Evolutionary conservation across 345 rosid species (phyloP), one percentile per base, ranked within the genome.

Genomic region (Salix exigua): DNA sequence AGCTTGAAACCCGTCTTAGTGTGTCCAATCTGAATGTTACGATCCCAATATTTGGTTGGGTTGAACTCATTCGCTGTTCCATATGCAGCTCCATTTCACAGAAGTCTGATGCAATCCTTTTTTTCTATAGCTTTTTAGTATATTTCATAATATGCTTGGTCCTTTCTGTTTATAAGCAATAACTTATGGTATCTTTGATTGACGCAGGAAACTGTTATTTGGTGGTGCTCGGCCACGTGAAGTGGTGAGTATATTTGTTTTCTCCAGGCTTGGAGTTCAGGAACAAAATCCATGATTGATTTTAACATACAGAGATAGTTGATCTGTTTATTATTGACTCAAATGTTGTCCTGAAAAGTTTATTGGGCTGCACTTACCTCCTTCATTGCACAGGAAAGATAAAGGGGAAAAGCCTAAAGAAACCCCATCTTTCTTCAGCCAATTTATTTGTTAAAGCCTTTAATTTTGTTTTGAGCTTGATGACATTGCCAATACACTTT

Each of bases 151-250:
- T 73, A 14, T 48, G 33, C 23, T 25, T 73, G 30, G 19, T 31
- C 6, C 31, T 53, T 66, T 7, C 4, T 53, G 61, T 81, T n/a
- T 16, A 31, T 65, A 21, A 68, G 28, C 33, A 69, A 31, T 73
- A 55, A n/a, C 80, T 73, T 50, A 73, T 70, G 53, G 19, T 66
- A 18, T 44, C 50, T 79, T 63, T 79, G 77, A 67, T n/a, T 73
- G 78, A 18, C 82, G 90, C 94, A 93, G 98, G 88, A 85, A 76
- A 75, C 75, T 83, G 6, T 85, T 91, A 63, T 93, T 90, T 83
- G 97, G 98, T 31, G 94, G 94, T 84, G 97, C 97, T 66, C 90
- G 91, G 40, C 97, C 97, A 33, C 85, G 97, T 61, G 98, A 93
- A 84, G 77, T 89, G 89, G 97, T 91, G 71, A 86, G 91, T 80